phyloP scores from a whole-genome alignment of 164 flowering plant species.

The Protea cynaroides region DNA sequence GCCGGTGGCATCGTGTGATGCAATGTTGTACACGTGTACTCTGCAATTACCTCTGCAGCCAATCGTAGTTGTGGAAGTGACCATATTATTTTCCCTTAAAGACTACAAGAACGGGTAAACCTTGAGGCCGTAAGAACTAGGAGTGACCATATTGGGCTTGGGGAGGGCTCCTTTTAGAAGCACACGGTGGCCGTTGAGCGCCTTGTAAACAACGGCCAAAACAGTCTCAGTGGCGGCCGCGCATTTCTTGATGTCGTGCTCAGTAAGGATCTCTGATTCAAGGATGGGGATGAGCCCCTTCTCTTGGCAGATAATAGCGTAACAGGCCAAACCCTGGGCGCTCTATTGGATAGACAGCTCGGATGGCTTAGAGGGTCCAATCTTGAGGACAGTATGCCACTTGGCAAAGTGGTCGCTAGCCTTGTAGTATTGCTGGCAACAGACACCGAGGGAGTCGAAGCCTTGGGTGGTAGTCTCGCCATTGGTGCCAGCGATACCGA shows the following conservation, averaged over 20 bases:
- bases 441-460: conserved; percentile 53
- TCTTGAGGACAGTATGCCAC: conserved; percentile 82
- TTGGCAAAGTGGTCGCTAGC: conserved; percentile 86
- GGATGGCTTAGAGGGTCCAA: conserved; percentile 63
- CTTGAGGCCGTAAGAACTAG: conserved; percentile 81
- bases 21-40: conserved; percentile 62
- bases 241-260: conserved; percentile 64
- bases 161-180: conserved; percentile 76
- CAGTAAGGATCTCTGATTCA: conserved; percentile 75
- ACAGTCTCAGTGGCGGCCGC: conserved; percentile 72
- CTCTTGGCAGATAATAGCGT: conserved; percentile 86
- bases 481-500: conserved; percentile 70
- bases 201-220: conserved; percentile 76
- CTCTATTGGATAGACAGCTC: conserved; percentile 66
- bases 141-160: conserved; percentile 88
- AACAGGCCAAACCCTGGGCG: conserved; percentile 78
- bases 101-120: conserved; percentile 16
- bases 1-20: conserved; percentile 80
- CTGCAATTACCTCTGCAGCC: conserved; percentile 62
- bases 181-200: conserved; percentile 79
- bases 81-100: too few species aligned
- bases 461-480: conserved; percentile 86
- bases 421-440: conserved; percentile 70
- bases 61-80: conserved; percentile 25
- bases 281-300: conserved; percentile 82